Conservation (phyloP, 2,329 filamentous ascomycete species). For the Chrysosporium queenslandicum region DNA sequence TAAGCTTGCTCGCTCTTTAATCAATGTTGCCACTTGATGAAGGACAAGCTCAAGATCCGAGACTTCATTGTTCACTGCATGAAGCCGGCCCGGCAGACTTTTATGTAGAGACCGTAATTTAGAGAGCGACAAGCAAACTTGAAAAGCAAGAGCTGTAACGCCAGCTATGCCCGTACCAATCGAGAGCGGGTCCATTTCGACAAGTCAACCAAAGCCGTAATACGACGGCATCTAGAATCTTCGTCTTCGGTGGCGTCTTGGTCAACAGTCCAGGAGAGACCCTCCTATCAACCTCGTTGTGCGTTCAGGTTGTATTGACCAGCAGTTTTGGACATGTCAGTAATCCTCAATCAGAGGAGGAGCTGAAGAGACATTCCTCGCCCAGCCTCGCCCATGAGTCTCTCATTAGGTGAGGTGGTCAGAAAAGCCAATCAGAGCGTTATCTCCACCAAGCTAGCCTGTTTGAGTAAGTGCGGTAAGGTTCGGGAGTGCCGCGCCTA, state of each 20-base stretch:
- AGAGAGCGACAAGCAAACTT: constrained; percentile 21
- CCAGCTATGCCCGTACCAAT: constrained; percentile 22
- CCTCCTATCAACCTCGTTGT: too few relatives aligned
- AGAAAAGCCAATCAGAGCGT: neutral
- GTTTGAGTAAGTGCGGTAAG: neutral
- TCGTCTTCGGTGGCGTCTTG: too few relatives aligned
- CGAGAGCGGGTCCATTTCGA: constrained; percentile 22
- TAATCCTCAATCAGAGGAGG: too few relatives aligned
- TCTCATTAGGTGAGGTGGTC: neutral
- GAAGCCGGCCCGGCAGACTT: constrained; percentile 23
- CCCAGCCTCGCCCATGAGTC: neutral
- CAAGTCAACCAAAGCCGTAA: too few relatives aligned
- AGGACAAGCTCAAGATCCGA: constrained; percentile 25
- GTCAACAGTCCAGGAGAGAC: too few relatives aligned
- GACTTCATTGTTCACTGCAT: constrained; percentile 27
- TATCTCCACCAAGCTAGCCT: too few relatives aligned
- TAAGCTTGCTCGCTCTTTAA: constrained; percentile 14
- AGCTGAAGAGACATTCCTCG: too few relatives aligned
- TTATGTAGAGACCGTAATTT: constrained; percentile 21
- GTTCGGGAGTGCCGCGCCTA: neutral
- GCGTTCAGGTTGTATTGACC: too few relatives aligned
- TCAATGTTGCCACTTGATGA: constrained; percentile 20
- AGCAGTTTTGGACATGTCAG: too few relatives aligned
- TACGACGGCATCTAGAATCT: too few relatives aligned
- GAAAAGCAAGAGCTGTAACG: constrained; percentile 20